Percentiles rank a stretch among this genome's conserved stretches.
Conservation (phyloP, 106 monocot genomes). For the Acorus gramineus region DNA sequence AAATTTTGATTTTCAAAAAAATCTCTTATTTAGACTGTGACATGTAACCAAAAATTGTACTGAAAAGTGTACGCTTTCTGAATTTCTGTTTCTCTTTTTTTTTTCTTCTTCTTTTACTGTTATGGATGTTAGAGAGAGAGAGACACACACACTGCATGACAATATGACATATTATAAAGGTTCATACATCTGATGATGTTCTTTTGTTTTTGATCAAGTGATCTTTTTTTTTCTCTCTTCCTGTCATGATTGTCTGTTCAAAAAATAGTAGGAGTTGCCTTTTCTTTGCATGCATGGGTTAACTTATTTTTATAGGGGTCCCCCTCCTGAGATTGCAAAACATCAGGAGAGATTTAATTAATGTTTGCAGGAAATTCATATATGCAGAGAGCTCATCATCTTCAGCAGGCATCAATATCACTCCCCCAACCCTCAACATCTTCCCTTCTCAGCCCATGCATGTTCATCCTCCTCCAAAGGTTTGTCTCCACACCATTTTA, state of each 20-base stretch:
- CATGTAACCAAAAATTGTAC: conserved; percentile 27
- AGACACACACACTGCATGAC: too few relatives aligned
- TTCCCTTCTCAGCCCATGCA: conserved; percentile 93
- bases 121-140: too few relatives aligned
- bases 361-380: conserved; percentile 46
- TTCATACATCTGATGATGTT: too few relatives aligned
- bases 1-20: not conserved
- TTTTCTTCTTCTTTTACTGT: not conserved
- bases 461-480: conserved; percentile 55
- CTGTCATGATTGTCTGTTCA: too few relatives aligned
- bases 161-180: too few relatives aligned
- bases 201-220: too few relatives aligned
- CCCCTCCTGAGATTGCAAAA: not conserved
- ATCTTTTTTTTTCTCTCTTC: too few relatives aligned
- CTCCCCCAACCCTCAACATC: conserved; percentile 38
- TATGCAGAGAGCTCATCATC: conserved; percentile 49
- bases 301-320: too few relatives aligned
- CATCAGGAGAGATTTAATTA: conserved; percentile 21
- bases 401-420: too few relatives aligned
- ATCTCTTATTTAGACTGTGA: conserved; percentile 16
- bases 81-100: conserved; percentile 10
- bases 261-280: too few relatives aligned
- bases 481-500: not conserved
- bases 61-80: conserved; percentile 8
- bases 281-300: too few relatives aligned